Evolutionary conservation across 2,329 filamentous ascomycete species (phyloP), one percentile per base, ranked within the genome.

Genomic region (Fusarium nematophilum): DNA sequence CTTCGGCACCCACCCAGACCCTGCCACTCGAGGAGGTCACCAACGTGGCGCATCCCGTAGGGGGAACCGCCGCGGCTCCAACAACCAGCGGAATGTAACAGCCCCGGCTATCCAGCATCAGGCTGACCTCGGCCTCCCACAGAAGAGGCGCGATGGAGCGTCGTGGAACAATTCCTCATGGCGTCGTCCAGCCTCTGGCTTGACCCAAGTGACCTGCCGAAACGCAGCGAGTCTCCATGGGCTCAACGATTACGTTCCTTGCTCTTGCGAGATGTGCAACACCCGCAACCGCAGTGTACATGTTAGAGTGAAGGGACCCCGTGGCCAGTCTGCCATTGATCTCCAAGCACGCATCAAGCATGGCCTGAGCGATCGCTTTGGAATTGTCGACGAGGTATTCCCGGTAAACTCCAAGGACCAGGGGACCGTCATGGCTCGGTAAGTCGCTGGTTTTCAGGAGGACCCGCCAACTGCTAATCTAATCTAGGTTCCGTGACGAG

Each of bases 261-360:
- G 75, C 46, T 49, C 38, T 38, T 77, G 75, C 29, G 26, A 48
- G 13, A 42, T 53, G 3, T 77, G 75, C 30, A 59, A 63, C 17
- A 38, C 53, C 6, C 61, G 68, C 27, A 76, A 77, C 45, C 66
- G 70, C 43, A 75, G 70, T 47, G 53, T 76, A 10, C 67, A 66
- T 57, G 59, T 76, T 17, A 57, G 47, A 14, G 65, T 68, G 7
- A 53, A 57, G 29, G 23, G 30, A 1, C 29, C 27, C 3, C 33
- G 38, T 6, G 36, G 48, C 5, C 29, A 46, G 7, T 27, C 53
- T 10, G 6, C 18, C 2, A 27, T 55, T 17, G 73, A 76, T 1
- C 26, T 72, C 13, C 64, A 68, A 29, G 42, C 64, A 5, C 66
- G 70, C n/a, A 50, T 76, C 43, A 74, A 70, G n/a, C 59, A 44